Percentiles rank a stretch among this genome's conserved stretches.
Evolutionary conservation across 148 eudicot species (phyloP).

Genomic region (Heliamphora exappendiculata): DNA sequence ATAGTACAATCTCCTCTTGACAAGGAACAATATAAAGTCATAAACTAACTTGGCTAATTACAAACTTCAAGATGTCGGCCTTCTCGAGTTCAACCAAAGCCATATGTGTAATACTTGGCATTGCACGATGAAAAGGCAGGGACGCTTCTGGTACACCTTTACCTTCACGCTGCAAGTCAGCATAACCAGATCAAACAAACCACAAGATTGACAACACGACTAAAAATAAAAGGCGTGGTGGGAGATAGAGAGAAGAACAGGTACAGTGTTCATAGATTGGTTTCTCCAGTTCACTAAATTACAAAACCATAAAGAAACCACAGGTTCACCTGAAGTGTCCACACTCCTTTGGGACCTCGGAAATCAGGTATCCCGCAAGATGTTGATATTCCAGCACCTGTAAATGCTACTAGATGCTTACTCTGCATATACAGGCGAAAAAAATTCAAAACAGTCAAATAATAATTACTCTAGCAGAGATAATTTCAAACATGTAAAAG

Average conservation of each 20-base stretch:
- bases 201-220: background rate
- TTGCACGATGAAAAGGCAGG: constrained; percentile 83
- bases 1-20: background rate
- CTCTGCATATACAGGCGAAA: constrained; percentile 46
- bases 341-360: constrained; percentile 89
- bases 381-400: constrained; percentile 94
- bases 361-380: constrained; percentile 94
- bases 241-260: background rate
- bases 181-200: constrained; percentile 13
- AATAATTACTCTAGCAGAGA: background rate
- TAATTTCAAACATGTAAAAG: background rate
- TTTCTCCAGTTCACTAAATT: background rate
- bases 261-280: background rate
- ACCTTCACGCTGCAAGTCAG: constrained; percentile 47
- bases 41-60: constrained; percentile 68
- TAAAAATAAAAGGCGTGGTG: background rate
- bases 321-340: constrained; percentile 80
- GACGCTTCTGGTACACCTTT: constrained; percentile 80
- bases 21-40: background rate
- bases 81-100: constrained; percentile 78
- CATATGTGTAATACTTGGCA: constrained; percentile 81
- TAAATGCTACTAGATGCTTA: constrained; percentile 83
- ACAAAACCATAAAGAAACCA: background rate
- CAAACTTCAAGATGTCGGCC: constrained; percentile 70
- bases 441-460: background rate